A percentile compares a stretch with the other conserved stretches of the same genome.
These are phyloP conservation scores for Phaeotremella skinneri DNA, from an alignment of 768 basidiomycete species.

Conservation along the genomic window DNA sequence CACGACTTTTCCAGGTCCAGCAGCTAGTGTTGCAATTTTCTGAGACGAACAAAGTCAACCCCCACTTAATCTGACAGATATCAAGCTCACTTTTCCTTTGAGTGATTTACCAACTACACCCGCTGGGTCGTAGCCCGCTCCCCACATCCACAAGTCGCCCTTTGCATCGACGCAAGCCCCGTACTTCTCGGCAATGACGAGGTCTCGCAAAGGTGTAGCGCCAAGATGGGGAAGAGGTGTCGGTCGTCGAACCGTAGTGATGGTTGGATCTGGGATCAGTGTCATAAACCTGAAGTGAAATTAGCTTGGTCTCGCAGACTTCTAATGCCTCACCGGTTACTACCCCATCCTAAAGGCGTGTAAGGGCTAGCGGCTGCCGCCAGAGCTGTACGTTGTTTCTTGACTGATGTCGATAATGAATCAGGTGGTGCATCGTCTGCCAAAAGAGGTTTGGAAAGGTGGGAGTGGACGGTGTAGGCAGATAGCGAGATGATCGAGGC, in stretches of 20 bases:
- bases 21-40: slow-evolving; percentile 64
- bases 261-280: slow-evolving; percentile 25
- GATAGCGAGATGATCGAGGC: slow-evolving; percentile 32
- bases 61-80: not conserved
- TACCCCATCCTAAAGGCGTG: slow-evolving; percentile 47
- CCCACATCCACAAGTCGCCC: slow-evolving; percentile 52
- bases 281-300: slow-evolving; percentile 19
- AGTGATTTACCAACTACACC: slow-evolving; percentile 39
- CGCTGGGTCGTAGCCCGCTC: slow-evolving; percentile 40
- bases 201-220: slow-evolving; percentile 44
- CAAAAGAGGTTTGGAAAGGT: slow-evolving; percentile 12
- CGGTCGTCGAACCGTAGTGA: slow-evolving; percentile 37
- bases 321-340: slow-evolving; percentile 30
- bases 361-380: slow-evolving; percentile 25
- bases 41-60: slow-evolving; percentile 43
- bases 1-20: slow-evolving; percentile 58
- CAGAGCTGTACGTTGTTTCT: slow-evolving; percentile 14
- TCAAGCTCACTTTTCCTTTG: slow-evolving; percentile 42
- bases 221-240: slow-evolving; percentile 37
- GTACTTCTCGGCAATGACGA: slow-evolving; percentile 48
- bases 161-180: slow-evolving; percentile 48
- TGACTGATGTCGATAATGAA: slow-evolving; percentile 15
- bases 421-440: slow-evolving; percentile 13
- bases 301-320: not conserved
- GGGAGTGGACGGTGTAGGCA: slow-evolving; percentile 29